Base-by-base conservation (phyloP, 768 basidiomycete genomes). In the Stropharia rugosoannulata region DNA sequence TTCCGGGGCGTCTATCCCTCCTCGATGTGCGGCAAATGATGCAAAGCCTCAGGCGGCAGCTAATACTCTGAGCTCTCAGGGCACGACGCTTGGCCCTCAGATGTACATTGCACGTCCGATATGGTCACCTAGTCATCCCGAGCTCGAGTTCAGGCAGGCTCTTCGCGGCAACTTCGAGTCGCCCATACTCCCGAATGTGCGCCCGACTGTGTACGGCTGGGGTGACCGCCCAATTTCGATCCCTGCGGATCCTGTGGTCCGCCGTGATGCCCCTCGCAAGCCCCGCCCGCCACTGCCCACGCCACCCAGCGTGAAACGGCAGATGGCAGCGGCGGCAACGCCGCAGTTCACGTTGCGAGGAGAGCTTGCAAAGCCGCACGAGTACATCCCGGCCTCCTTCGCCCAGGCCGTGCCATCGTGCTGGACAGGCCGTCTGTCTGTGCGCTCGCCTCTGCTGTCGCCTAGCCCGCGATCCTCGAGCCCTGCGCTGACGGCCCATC, bases 281-380 rank as follows among this genome's bases (percentile, higher is more conserved):
- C 25, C 27, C 8, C n/a, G 45, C 16, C 54, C 54, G 19, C 51
- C 51, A 22, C 42, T 52, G 5, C 51, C 51, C 18, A 42, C 51
- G 8, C 5, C 44, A 13, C 51, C 51, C 11, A 35, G 22, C 5
- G 27, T 18, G 16, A 35, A 22, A 40, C 51, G 29, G 3, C 22
- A 12, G 19, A 25, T 25, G 32, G 15, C n/a, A 4, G n/a, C 36
- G 22, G 25, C 43, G 18, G 8, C 40, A 13, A 32, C 51, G 32
- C 51, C 51, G 29, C 41, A 42, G 41, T 35, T 44, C 19, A 40
- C 35, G 2, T 10, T 36, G 27, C 41, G 13, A 8, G 38, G 42
- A 12, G 51, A 42, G 25, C 35, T 44, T 3, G 41, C 51, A 16
- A 27, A 11, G 10, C 51, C 42, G 3, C 39, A 25, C 19, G 39